Base-by-base conservation (phyloP, 192 early-diverging fungal genomes). In the Kickxella alabastrina region DNA sequence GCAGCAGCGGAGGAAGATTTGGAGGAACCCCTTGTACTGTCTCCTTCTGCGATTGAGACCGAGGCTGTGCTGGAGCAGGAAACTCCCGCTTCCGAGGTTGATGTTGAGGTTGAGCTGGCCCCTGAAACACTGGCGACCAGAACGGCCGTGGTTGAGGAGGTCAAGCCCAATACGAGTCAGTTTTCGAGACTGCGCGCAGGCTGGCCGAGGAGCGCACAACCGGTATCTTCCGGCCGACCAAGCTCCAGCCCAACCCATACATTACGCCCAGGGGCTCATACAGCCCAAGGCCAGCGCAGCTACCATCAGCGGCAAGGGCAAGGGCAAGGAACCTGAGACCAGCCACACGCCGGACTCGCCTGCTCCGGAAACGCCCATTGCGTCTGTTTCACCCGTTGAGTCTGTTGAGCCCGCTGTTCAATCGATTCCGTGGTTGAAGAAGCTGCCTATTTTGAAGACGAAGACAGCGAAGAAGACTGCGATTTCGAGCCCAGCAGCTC, bases 131-230 rank as follows among this genome's bases (percentile, higher is more conserved):
- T 21, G 10, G 43, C 10, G 3, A 7, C 48, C 21, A 36, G 9
- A 39, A 35, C 10, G n/a, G 10, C 44, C 4, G 17, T 6, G 7
- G 17, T 27, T 12, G 12, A 13, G 21, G 37, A 23, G 37, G 27
- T 12, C 15, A 31, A 48, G 24, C 46, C 62, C 44, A 52, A 1
- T 75, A 62, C 52, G 65, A 67, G 53, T 63, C 71, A 10, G 59
- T 75, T 18, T 75, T 75, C 28, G 65, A 62, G 12, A 59, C 65
- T 0, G 71, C 55, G 9, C 65, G 59, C 17, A 48, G 34, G 40
- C 54, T 65, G 21, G 69, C 54, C 2, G 54, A 65, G 25, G 47
- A 41, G 21, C 68, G 61, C 23, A 47, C 45, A 18, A 52, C 28
- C 17, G 62, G 44, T 3, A 21, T 52, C 14, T 17, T 25, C 1